Evolutionary conservation across 176 grass and related monocot species (phyloP).

Genomic region (Musa itinerans): DNA sequence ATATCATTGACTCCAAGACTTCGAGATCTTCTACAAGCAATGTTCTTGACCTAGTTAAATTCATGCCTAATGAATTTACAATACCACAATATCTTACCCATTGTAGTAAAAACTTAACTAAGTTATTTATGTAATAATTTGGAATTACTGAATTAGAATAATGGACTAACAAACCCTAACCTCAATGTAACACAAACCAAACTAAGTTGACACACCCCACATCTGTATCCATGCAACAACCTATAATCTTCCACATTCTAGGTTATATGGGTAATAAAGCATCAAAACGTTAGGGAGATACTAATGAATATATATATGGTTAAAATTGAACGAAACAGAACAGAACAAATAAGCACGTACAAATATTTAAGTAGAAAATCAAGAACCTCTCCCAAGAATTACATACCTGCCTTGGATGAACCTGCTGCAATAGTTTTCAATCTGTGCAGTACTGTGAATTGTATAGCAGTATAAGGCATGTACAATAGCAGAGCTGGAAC

Average conservation of each 20-base stretch:
- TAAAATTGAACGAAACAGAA: background rate
- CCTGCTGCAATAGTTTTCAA: conserved; percentile 91
- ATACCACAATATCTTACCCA: no score
- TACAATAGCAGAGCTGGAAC: conserved; percentile 86
- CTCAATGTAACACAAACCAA: background rate
- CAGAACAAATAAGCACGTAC: background rate
- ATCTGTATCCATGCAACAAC: background rate
- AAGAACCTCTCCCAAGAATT: background rate
- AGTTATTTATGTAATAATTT: no score
- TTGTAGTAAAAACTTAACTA: no score
- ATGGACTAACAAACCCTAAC: background rate
- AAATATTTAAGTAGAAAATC: background rate
- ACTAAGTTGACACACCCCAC: no score
- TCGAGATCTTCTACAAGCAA: no score
- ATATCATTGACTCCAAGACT: no score
- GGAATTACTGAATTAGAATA: no score
- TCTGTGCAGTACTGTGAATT: conserved; percentile 87
- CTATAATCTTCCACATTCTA: background rate
- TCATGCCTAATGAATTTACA: no score
- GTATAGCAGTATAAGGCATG: conserved; percentile 98
- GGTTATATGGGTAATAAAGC: background rate
- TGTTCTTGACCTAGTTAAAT: no score
- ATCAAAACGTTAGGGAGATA: background rate
- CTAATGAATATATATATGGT: no score
- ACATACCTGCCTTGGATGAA: conserved; percentile 72